Evolutionary conservation across 2,329 filamentous ascomycete species (phyloP).

Genomic region (Zymoseptoria crescenta): DNA sequence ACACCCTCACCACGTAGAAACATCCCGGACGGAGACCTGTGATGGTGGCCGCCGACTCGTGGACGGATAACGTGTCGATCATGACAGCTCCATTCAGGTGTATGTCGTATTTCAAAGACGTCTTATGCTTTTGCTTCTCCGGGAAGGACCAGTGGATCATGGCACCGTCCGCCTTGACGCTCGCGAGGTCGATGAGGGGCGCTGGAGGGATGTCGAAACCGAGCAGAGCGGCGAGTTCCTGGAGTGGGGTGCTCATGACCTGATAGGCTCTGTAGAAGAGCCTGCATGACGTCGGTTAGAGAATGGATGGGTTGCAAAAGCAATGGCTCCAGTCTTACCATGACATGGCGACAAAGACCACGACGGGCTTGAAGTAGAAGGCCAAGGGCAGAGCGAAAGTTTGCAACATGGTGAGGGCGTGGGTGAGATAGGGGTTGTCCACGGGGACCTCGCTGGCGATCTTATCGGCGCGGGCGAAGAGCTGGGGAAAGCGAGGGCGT

Average conservation of each 20-base stretch:
- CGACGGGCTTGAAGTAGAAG: slow-evolving; percentile 17
- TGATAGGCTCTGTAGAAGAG: slow-evolving; percentile 78
- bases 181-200: slow-evolving; percentile 82
- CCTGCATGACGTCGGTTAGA: slow-evolving; percentile 9
- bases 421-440: slow-evolving; percentile 9
- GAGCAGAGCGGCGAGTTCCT: slow-evolving; percentile 74
- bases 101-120: slow-evolving; percentile 80
- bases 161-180: slow-evolving; percentile 78
- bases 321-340: slow-evolving; percentile 9
- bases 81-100: slow-evolving; percentile 80
- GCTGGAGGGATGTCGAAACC: slow-evolving; percentile 88
- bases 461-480: slow-evolving; percentile 8
- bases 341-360: slow-evolving; percentile 16
- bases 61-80: slow-evolving; percentile 74
- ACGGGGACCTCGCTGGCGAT: slow-evolving; percentile 2
- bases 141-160: slow-evolving; percentile 77
- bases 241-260: slow-evolving; percentile 83
- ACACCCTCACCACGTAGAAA: slow-evolving; percentile 88
- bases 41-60: slow-evolving; percentile 84
- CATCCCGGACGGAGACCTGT: slow-evolving; percentile 77
- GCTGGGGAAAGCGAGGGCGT: slow-evolving; percentile 3
- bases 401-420: slow-evolving; percentile 8
- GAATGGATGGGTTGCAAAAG: neutral
- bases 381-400: slow-evolving; percentile 13
- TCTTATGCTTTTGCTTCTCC: slow-evolving; percentile 36